Evolutionary conservation across 2,329 filamentous ascomycete genomes (phyloP), one percentile per base, ranked within the genome.

Genomic region (Aspergillus carbonarius): DNA sequence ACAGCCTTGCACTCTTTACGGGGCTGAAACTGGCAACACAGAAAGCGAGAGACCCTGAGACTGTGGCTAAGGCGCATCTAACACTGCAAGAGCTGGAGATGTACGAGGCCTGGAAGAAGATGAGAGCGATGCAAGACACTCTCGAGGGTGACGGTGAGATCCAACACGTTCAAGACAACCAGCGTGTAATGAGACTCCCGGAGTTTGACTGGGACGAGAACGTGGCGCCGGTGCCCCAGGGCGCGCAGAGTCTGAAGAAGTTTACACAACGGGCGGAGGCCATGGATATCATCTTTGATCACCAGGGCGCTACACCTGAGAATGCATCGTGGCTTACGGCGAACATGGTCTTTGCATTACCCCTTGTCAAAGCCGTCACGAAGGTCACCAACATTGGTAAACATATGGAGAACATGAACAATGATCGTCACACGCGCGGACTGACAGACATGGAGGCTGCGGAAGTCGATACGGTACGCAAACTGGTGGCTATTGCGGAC

Each of bases 321-420:
- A 60, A 72, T 61, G 66, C 68, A 5, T 49, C 60, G 4, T 72
- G 68, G 66, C 58, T 70, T 15, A 64, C 61, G 2, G 60, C 54
- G 17, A 60, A 67, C 37, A 59, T 62, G 54, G 12, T 50, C 3
- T 2, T 3, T 0, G n/a, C 63, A 18, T 12, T 67, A 18, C 66
- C 67, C 2, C 61, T 71, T 1, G 53, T 71, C n/a, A 70, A 66
- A 32, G 66, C 66, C 2, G 60, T 72, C 4, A 60, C 49, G 3
- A 66, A 64, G 57, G 17, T 69, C 2, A 32, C 55, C 23, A 63
- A 55, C 23, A 60, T 63, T 5, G 49, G 63, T 53, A 57, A 54
- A n/a, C 59, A 68, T 18, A 37, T 60, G 23, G 34, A 61, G 34
- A 52, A 58, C 10, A 23, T 63, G n/a, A 18, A 65, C 15, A 53